Evolutionary conservation across 1,284 basidiomycete species (phyloP).

Genomic region (Ustilago xerochloae): DNA sequence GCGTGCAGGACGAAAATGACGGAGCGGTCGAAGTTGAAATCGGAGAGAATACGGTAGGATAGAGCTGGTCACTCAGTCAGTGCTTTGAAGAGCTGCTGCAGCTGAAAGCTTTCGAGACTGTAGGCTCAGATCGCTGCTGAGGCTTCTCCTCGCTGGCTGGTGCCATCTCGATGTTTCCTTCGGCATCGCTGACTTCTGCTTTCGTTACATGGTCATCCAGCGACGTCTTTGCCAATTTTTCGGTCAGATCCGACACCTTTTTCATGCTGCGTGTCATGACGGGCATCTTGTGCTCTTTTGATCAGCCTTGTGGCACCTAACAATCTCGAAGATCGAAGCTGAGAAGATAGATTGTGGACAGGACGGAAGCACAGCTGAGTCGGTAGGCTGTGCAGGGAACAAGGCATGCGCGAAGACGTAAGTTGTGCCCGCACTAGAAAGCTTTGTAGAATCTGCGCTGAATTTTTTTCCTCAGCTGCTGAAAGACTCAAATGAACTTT

Average conservation of each 20-base stretch:
- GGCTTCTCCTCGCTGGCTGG: neutral
- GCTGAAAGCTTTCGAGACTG: too few relatives aligned
- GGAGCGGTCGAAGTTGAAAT: too few relatives aligned
- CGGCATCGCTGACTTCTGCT: neutral
- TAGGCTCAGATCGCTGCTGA: neutral
- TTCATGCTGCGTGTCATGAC: conserved; percentile 4
- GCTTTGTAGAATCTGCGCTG: too few relatives aligned
- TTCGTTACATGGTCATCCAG: neutral
- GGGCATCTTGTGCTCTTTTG: conserved; percentile 1
- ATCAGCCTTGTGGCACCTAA: neutral
- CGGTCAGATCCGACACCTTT: neutral
- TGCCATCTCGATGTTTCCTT: neutral
- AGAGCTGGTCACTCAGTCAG: too few relatives aligned
- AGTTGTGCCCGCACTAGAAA: too few relatives aligned
- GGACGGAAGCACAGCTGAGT: neutral
- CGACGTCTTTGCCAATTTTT: neutral
- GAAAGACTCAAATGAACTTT: neutral
- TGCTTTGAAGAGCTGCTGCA: too few relatives aligned
- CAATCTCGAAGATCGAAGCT: neutral
- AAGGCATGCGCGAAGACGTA: neutral
- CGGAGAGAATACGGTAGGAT: too few relatives aligned
- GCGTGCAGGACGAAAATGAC: neutral
- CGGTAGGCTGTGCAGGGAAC: too few relatives aligned
- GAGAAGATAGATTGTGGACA: neutral
- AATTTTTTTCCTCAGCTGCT: neutral